Percentiles rank a stretch among this genome's conserved stretches.
Conservation (phyloP, 1,139 yeast species). For the Pichia norvegensis region DNA sequence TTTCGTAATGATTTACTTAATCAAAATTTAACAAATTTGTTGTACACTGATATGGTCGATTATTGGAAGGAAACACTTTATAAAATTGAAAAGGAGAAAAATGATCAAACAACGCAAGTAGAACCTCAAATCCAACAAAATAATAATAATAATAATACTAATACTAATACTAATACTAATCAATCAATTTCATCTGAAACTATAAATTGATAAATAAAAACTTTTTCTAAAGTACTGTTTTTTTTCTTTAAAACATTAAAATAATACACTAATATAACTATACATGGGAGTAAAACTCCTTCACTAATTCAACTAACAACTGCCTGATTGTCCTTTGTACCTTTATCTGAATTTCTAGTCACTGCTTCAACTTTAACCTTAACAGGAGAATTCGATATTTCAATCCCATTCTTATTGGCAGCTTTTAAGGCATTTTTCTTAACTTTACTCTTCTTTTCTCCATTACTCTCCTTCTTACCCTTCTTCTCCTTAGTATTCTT, state of each 20-base stretch:
- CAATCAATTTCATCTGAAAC: neutral
- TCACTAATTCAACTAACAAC: constrained; percentile 2
- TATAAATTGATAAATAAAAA: neutral
- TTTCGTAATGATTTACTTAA: constrained; percentile 49
- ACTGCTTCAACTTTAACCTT: constrained; percentile 7
- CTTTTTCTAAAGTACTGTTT: neutral
- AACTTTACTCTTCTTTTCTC: constrained; percentile 2
- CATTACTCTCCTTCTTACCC: constrained; percentile 8
- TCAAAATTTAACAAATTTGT: constrained; percentile 49
- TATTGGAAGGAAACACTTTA: constrained; percentile 46
- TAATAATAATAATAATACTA: neutral
- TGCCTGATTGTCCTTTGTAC: constrained; percentile 8
- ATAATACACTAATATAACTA: constrained; percentile 1
- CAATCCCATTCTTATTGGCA: constrained; percentile 4
- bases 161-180: neutral
- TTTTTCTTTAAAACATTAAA: neutral
- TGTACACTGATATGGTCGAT: constrained; percentile 72
- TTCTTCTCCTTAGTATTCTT: constrained; percentile 8
- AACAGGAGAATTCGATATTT: constrained; percentile 6
- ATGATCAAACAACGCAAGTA: too few relatives aligned
- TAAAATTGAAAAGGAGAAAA: constrained; percentile 9
- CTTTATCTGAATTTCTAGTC: constrained; percentile 2
- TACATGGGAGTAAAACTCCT: neutral
- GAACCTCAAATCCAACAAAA: too few relatives aligned
- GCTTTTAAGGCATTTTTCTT: constrained; percentile 8